Conservation (phyloP, 140 eudicot genomes). For the Oenanthe javanica region DNA sequence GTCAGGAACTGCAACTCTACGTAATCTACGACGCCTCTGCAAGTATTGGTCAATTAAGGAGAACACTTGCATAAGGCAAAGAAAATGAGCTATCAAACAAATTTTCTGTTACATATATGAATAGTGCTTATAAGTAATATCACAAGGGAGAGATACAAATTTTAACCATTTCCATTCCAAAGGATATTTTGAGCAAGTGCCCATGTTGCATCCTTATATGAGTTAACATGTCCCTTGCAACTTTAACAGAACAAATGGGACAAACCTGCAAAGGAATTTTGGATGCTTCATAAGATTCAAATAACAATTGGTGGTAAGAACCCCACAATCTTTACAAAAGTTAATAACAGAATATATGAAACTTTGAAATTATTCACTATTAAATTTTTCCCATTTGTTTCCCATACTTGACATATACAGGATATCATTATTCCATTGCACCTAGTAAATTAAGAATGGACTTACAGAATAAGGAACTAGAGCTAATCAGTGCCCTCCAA, state of each 20-base stretch:
- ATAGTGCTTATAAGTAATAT: neutral
- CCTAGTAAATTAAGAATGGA: neutral
- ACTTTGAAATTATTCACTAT: neutral
- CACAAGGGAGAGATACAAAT: neutral
- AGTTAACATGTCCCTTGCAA: constrained; percentile 70
- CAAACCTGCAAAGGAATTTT: constrained; percentile 56
- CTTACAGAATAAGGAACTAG: neutral
- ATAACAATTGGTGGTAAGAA: neutral
- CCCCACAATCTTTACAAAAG: neutral
- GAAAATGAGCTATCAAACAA: neutral
- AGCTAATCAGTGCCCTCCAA: neutral
- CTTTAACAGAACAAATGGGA: constrained; percentile 70
- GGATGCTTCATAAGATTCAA: constrained; percentile 11
- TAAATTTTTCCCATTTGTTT: neutral
- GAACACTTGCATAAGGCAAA: constrained; percentile 14
- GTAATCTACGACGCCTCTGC: constrained; percentile 74
- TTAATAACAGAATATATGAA: neutral
- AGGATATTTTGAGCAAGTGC: constrained; percentile 79
- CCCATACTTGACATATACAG: neutral
- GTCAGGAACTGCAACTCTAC: constrained; percentile 65
- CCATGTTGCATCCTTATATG: constrained; percentile 81
- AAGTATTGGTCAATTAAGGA: constrained; percentile 51
- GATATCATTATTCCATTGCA: neutral
- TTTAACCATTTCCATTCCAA: constrained; percentile 6
- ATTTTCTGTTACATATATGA: neutral